Evolutionary conservation across 2,329 filamentous ascomycete genomes (phyloP), one percentile per base, ranked within the genome.

Genomic region (Colletotrichum sp.): DNA sequence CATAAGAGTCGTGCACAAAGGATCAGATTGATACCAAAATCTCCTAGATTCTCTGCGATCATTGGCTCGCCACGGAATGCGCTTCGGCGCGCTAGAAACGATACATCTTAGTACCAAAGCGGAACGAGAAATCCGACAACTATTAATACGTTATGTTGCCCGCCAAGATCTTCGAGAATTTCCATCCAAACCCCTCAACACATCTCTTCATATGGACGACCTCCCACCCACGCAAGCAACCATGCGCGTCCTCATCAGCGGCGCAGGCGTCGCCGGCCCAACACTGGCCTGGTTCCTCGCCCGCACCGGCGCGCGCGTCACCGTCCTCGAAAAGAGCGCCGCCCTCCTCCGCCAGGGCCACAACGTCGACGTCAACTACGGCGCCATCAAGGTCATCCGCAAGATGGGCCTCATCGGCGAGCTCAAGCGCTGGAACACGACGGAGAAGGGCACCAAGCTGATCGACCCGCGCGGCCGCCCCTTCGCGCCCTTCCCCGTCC

Each of bases 381-480:
- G 58, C 12, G 78, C 79, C 16, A 79, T 75, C 85, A 88, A 68
- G 86, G 91, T 76, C 79, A 38, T 73, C 28, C 14, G 38, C 12
- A 73, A 63, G 56, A 84, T 87, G 80, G 86, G 86, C 0, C 79
- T 89, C 21, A 75, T 86, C 10, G 79, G 81, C 1, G 79, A 79
- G 1, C 79, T 89, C 6, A 82, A 83, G 9, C 79, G 76, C n/a
- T 83, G 81, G 30, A 77, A 79, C 3, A 87, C 90, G 18, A 79
- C 86, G 13, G 89, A 92, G 81, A 70, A 82, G 61, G 91, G 90
- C 5, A 48, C 89, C 1, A 78, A 84, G 38, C 76, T 90, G 24
- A 83, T 91, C 30, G 84, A 90, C 78, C 73, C 77, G 0, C 70
- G 80, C 0, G 86, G 87, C 64, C 80, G 78, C 1, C 68, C 78